Base-by-base conservation (phyloP, 495 filamentous ascomycete genomes). In the Cercophora sp. region DNA sequence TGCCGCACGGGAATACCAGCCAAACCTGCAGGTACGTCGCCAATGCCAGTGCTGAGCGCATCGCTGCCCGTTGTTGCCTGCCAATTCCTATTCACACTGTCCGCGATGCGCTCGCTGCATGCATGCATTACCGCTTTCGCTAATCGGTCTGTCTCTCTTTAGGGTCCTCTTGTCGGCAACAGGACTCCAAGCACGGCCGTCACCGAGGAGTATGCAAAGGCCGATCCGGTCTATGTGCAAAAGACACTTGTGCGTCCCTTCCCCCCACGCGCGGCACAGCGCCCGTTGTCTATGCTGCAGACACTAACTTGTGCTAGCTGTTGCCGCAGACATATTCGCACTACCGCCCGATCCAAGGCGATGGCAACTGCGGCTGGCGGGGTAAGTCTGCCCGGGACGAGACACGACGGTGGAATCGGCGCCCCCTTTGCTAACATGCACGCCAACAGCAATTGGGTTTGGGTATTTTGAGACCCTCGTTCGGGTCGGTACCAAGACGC, bases 301-400 rank as follows among this genome's bases (percentile, higher is more conserved):
- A 10, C 23, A 39, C 37, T 56, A 32, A 56, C 53, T 20, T 29
- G 15, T 41, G 22, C 8, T 44, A 96, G 91, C 79, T 84, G 24
- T 77, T 98, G 42, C 86, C 88, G 1, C 74, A 85, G 49, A 91
- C 87, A 55, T 96, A 94, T 65, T 88, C 89, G 13, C 84, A 90
- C 60, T 93, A 88, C 60, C 88, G 93, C 35, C 85, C 85, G 3
- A 84, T 96, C 70, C 85, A 84, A 65, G 91, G 93, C 18, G 93
- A 98, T 72, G 93, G 93, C 31, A 91, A 94, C 63, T 98, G 93
- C 73, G 93, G 93, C 57, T 98, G 93, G 92, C 80, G 93, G 85
- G 93, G 92, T 96, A 80, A 66, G 68, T 72, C n/a, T 20, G 22
- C 11, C 22, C 31, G 4, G 19, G 34, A 22, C 11, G 47, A 15